Evolutionary conservation across 306 rosid species (phyloP).

Genomic region (Delonix regia): DNA sequence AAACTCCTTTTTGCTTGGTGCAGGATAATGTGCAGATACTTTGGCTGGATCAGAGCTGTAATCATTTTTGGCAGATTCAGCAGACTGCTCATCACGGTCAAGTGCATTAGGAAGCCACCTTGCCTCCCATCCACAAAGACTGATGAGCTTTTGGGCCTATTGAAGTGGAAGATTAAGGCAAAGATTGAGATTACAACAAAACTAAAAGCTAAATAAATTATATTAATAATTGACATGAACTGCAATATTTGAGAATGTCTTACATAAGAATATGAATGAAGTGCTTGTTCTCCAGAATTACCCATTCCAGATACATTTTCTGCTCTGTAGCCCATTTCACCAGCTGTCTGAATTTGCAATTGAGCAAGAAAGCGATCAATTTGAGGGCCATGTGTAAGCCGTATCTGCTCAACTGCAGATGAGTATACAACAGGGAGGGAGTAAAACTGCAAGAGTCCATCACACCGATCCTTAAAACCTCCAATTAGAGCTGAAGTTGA

Average conservation of each 20-base stretch:
- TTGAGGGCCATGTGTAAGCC: conserved; percentile 63
- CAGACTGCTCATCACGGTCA: conserved; percentile 96
- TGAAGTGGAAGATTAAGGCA: conserved; percentile 33
- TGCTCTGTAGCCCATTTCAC: conserved; percentile 64
- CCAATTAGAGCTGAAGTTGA: conserved; percentile 92
- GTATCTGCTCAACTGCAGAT: conserved; percentile 81
- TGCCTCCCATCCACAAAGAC: conserved; percentile 99
- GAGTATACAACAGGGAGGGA: conserved; percentile 72
- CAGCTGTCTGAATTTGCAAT: conserved; percentile 55
- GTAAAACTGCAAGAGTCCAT: conserved; percentile 91
- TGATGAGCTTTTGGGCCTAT: conserved; percentile 89
- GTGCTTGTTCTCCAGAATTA: conserved; percentile 67
- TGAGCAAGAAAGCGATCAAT: conserved; percentile 74
- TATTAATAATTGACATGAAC: conserved; percentile 25
- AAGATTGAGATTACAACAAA: conserved; percentile 30
- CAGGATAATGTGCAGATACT: conserved; percentile 42
- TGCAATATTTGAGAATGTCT: conserved; percentile 36
- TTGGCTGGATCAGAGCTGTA: conserved; percentile 69
- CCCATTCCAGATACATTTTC: conserved; percentile 63
- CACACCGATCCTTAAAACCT: conserved; percentile 96
- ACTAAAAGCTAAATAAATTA: conserved; percentile 14
- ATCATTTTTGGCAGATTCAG: conserved; percentile 96
- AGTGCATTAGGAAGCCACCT: conserved; percentile 87
- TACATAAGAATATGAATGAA: conserved; percentile 70
- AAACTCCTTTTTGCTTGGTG: conserved; percentile 50